These are phyloP conservation scores for Diaporthe ampelina DNA, from an alignment of 2,329 filamentous ascomycete genomes.

Conservation along the genomic window DNA sequence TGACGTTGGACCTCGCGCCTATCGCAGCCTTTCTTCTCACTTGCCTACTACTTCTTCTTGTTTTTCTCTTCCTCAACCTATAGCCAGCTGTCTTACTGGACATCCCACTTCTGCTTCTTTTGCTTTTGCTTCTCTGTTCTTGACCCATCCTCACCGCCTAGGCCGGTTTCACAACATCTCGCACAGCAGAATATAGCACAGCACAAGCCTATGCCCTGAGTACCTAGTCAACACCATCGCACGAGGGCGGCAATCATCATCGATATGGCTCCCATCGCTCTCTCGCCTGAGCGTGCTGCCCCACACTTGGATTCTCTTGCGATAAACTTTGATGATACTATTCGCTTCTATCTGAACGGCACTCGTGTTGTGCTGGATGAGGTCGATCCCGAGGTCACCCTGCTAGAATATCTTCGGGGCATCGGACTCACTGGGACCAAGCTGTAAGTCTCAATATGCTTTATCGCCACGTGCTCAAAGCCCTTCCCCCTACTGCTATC, in stretches of 20 bases:
- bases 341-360: slow-evolving; percentile 95
- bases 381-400: slow-evolving; percentile 90
- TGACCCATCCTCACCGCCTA: not conserved
- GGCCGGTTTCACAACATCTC: not conserved
- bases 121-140: not conserved
- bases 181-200: not conserved
- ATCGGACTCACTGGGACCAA: slow-evolving; percentile 97
- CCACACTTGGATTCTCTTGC: slow-evolving; percentile 70
- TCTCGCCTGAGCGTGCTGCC: slow-evolving; percentile 62
- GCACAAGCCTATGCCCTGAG: slow-evolving; percentile 14
- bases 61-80: slow-evolving; percentile 3
- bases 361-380: slow-evolving; percentile 89
- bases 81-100: not conserved
- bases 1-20: slow-evolving; percentile 11
- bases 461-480: too few relatives aligned
- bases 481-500: not conserved
- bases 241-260: slow-evolving; percentile 27
- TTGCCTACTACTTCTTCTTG: not conserved
- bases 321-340: slow-evolving; percentile 84
- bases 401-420: slow-evolving; percentile 92
- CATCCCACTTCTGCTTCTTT: not conserved
- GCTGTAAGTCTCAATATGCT: slow-evolving; percentile 63
- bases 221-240: slow-evolving; percentile 8
- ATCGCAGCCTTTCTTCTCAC: not conserved
- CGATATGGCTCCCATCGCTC: slow-evolving; percentile 69